Evolutionary conservation across 2,329 filamentous ascomycete species (phyloP), one percentile per base, ranked within the genome.

Genomic region (Coniochaeta sp.): DNA sequence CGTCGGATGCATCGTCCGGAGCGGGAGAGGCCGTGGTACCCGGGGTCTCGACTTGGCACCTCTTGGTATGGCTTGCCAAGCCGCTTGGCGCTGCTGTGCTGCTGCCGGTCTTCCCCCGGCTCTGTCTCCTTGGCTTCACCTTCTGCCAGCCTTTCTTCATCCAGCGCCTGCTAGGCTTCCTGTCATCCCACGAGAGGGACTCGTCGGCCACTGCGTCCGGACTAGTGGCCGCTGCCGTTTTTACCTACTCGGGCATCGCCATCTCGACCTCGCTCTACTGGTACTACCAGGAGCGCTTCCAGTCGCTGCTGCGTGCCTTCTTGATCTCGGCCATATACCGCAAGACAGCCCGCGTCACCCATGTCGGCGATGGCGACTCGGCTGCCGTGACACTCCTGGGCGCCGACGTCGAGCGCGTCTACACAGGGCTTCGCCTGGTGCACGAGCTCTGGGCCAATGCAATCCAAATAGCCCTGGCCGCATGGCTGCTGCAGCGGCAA

Each of bases 301-400:
- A 58, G 56, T 58, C 56, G 4, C 14, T 47, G 5, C 12, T 58
- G 40, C 56, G 56, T 2, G 36, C 32, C 28, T 58, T 58, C 14
- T 22, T 58, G n/a, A 17, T 58, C 3, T 26, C 56, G 1, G 12
- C 12, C 56, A 58, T 58, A 12, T 58, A 58, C 26, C 56, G 30
- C 8, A 65, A 24, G 5, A 52, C 10, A 14, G 47, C 14, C 24
- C n/a, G n/a, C n/a, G 26, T 10, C 4, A 52, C 47, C 30, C 47
- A 52, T 12, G 30, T 3, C 24, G 12, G 14, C 12, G 47, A 52
- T 14, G 47, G 47, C 19, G 47, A 24, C 19, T 61, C 47, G 3
- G 59, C 61, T 4, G 60, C 67, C 4, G 30, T 69, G 8, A 68
- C 67, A 8, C 59, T 69, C 55, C 68, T 69, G 67, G 66, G 65